phyloP scores from a whole-genome alignment of 192 early-diverging fungal genomes.

The Coemansia asiatica region DNA sequence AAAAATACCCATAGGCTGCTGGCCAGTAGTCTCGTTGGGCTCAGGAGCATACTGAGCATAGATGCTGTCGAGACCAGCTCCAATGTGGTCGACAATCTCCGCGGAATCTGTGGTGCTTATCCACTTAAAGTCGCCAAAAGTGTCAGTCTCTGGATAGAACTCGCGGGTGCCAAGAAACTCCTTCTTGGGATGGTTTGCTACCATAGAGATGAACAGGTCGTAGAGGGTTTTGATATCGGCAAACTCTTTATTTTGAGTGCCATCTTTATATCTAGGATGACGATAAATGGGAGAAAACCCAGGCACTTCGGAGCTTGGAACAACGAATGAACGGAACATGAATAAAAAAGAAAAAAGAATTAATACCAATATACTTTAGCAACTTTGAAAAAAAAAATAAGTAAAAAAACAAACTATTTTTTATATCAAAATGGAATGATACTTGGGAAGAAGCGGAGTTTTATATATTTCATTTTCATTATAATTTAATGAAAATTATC shows the following conservation, averaged over 20 bases:
- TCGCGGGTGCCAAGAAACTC: constrained; percentile 60
- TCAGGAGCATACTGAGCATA: constrained; percentile 42
- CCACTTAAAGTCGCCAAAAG: constrained; percentile 60
- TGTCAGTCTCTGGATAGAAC: constrained; percentile 48
- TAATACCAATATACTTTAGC: no score
- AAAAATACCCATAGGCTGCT: constrained; percentile 64
- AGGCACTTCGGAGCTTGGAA: not conserved
- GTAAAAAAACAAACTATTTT: no score
- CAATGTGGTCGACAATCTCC: constrained; percentile 58
- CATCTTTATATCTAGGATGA: constrained; percentile 35
- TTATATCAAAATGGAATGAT: not conserved
- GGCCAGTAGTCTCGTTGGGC: constrained; percentile 2
- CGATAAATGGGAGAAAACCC: constrained; percentile 14
- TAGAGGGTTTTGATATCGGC: constrained; percentile 30
- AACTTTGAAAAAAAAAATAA: constrained; percentile 2
- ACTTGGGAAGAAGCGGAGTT: no score
- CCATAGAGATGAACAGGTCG: constrained; percentile 30
- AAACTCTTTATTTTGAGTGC: constrained; percentile 23
- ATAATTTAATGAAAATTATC: no score
- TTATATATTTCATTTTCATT: no score
- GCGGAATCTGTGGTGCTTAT: constrained; percentile 54
- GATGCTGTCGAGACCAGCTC: constrained; percentile 65
- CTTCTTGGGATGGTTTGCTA: constrained; percentile 14
- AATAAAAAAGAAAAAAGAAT: not conserved
- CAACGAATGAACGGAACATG: constrained; percentile 14